phyloP scores from a whole-genome alignment of 78 protist species.

The Polysphondylium violaceum region DNA sequence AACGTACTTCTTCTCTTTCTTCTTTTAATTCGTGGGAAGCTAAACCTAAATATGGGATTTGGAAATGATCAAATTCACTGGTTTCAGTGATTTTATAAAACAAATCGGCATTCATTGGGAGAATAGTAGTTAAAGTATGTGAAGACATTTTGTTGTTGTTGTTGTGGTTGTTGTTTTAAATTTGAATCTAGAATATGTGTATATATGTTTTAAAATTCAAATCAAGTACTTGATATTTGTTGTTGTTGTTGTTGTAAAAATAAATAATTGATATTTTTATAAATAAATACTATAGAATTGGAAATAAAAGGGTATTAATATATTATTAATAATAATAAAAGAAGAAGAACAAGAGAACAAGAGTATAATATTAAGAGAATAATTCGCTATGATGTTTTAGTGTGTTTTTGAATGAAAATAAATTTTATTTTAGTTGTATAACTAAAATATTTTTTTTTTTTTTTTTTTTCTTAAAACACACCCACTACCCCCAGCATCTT shows the following conservation, averaged over 20 bases:
- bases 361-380: no score
- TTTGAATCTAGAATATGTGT: not conserved
- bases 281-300: no score
- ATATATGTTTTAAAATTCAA: not conserved
- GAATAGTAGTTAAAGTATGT: conserved; percentile 36
- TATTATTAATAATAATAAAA: no score
- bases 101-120: conserved; percentile 71
- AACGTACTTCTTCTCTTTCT: conserved; percentile 42
- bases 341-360: no score
- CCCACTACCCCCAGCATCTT: no score
- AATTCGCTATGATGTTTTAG: no score
- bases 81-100: conserved; percentile 71
- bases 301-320: no score
- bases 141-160: conserved; percentile 39
- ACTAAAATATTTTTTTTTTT: no score
- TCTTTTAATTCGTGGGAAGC: conserved; percentile 49
- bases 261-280: not conserved
- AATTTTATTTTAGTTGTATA: no score
- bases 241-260: not conserved
- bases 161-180: not conserved
- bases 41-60: conserved; percentile 49
- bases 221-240: not conserved
- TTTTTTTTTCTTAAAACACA: no score
- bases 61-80: conserved; percentile 62
- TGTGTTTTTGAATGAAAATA: no score